Evolutionary conservation across 495 filamentous ascomycete species (phyloP), one percentile per base, ranked within the genome.

Genomic region (Aspergillus nanangensis): DNA sequence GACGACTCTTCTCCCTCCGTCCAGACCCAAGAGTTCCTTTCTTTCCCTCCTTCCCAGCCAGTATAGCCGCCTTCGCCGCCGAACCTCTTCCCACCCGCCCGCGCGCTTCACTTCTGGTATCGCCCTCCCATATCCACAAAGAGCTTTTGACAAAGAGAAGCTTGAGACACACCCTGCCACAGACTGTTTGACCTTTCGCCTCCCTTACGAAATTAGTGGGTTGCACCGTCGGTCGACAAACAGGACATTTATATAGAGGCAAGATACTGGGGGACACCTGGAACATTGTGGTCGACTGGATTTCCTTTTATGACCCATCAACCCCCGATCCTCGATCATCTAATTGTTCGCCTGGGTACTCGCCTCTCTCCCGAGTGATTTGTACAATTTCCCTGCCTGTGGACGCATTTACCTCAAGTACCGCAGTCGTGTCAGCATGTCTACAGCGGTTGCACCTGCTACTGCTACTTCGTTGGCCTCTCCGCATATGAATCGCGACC

Each of bases 371-470:
- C 8, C 21, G 21, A 14, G 21, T 19, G 27, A 32, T 42, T 38
- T 45, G 33, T 10, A 13, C 41, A 38, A 21, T 18, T 33, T n/a
- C 18, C 20, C 21, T 32, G 31, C 29, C 41, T 44, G 32, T 33
- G 32, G 22, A 40, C n/a, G n/a, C n/a, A n/a, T n/a, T n/a, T n/a
- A n/a, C n/a, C n/a, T n/a, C n/a, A n/a, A n/a, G n/a, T n/a, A n/a
- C n/a, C n/a, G n/a, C n/a, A n/a, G n/a, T n/a, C n/a, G n/a, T 52
- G 18, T 36, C 51, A 60, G 44, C 51, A 78, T 78, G 75, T 77
- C 74, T 38, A 78, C 73, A 45, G 74, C 72, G 19, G 72, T 78
- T 54, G 75, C 75, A 53, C 63, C 72, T 57, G 72, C 66, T 34
- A 55, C 67, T 36, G 60, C 68, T 31, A 66, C 69, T 38, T 65